These are phyloP conservation scores for Magnusiomyces ingens DNA, from an alignment of 1,139 yeast genomes.

Conservation along the genomic window DNA sequence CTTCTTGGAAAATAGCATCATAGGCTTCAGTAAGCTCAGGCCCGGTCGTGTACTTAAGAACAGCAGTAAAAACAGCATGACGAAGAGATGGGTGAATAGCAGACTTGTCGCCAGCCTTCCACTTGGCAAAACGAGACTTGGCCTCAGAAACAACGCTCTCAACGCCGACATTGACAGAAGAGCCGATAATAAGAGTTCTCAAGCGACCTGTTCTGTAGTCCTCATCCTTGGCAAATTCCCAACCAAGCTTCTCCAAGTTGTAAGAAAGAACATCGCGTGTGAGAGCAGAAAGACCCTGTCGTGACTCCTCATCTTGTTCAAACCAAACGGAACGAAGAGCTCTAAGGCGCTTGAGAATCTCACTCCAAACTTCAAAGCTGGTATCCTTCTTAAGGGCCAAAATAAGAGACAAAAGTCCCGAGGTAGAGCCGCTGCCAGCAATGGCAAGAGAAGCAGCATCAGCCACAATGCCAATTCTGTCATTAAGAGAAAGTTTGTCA, in stretches of 20 bases:
- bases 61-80: conserved; percentile 47
- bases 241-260: conserved; percentile 38
- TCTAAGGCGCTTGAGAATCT: conserved; percentile 43
- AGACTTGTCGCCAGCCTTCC: conserved; percentile 34
- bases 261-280: conserved; percentile 40
- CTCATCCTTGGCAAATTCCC: conserved; percentile 32
- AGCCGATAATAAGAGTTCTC: conserved; percentile 44
- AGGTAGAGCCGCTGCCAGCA: conserved; percentile 50
- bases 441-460: conserved; percentile 52
- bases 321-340: conserved; percentile 44
- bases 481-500: conserved; percentile 45
- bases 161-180: conserved; percentile 47
- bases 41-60: conserved; percentile 40
- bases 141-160: conserved; percentile 47
- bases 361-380: conserved; percentile 59
- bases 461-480: conserved; percentile 61
- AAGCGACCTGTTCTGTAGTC: conserved; percentile 46
- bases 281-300: conserved; percentile 39
- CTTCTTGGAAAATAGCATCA: conserved; percentile 44
- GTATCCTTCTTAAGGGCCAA: conserved; percentile 43
- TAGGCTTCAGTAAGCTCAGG: conserved; percentile 37
- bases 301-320: conserved; percentile 38
- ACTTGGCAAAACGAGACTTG: conserved; percentile 36
- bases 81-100: conserved; percentile 52
- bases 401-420: conserved; percentile 45